Evolutionary conservation across 148 eudicot genomes (phyloP), one percentile per base, ranked within the genome.

Genomic region (Spergularia marina): DNA sequence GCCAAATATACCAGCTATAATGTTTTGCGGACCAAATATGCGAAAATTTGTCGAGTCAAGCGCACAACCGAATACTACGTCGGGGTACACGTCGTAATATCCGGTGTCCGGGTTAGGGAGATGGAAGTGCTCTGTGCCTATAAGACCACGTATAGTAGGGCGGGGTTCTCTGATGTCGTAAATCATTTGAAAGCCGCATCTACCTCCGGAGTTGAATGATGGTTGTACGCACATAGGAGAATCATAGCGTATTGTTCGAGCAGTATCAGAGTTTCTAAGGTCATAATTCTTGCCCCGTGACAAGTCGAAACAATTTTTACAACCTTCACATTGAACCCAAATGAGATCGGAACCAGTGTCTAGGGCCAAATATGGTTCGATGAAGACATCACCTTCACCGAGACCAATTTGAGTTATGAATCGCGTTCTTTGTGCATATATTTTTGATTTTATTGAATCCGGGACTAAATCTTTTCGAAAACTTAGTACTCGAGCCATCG

Each of bases 261-360:
- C 47, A 2, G 49, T 9, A 4, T 44, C 49, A 1, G 47, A 60
- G 34, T 20, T 16, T 23, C 9, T 49, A 9, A 21, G 44, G 3
- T 0, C 10, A 18, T 44, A 73, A 16, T 25, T 60, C 13, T 11
- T 2, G 40, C 21, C 44, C 21, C 36, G 36, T 12, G 10, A 4
- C 40, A 13, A 14, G 5, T 44, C 49, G 12, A 73, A 60, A 53
- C 76, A 73, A 7, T 68, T 57, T 21, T 73, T 60, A n/a, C 76
- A 74, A 7, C 73, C 61, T 14, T 25, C 12, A 23, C 73, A 64
- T 39, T 74, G 77, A 57, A 74, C 61, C 77, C 77, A 74, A 52
- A 70, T 74, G 52, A 64, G 62, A 5, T 74, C 77, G 11, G 36
- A 23, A 8, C 70, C 77, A 1, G 77, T 74, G 69, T 74, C 77